Base-by-base conservation (phyloP, 2,329 filamentous ascomycete genomes). In the Aspergillus quadricinctus region DNA sequence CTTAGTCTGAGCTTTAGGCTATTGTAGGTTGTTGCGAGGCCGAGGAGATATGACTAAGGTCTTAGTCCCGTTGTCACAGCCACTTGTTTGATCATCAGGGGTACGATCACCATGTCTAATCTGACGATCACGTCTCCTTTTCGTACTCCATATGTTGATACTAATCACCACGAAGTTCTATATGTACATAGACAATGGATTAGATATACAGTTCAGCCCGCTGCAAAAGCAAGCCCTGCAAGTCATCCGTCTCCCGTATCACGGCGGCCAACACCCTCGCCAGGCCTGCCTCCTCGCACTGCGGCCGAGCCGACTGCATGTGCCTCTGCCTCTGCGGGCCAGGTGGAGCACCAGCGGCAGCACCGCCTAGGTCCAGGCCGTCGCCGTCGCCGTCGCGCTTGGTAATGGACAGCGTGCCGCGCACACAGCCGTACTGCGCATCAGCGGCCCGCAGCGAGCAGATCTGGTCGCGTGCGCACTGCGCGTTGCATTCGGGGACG, bases 361-460 rank as follows among this genome's bases (percentile, higher is more conserved):
- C 35, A 21, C 25, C 43, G 28, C 29, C 19, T 25, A 48, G 46
- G 23, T 51, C 46, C 48, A 41, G 45, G 4, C 19, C 52, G 61
- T 58, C 54, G 49, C 66, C 53, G 66, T 74, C 78, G 9, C 19
- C 52, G 61, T 58, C 54, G 49, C 66, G 54, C 66, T 74, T 78
- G 9, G 63, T 57, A 35, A 72, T 64, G 50, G 71, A 67, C 19
- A 77, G 55, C 31, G 31, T 45, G 4, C 27, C 29, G 7, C 46
- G 71, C 29, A 71, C 71, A 66, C 83, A 83, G 64, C 82, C 83
- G 63, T 81, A 76, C 68, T 83, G 76, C 27, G 78, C 74, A 48
- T 82, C 74, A 8, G 73, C 80, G 1, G 78, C 80, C n/a, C 81
- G 74, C 28, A 85, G 63, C 60, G 77, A 74, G 62, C 83, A 85